Evolutionary conservation across 1,139 yeast genomes (phyloP), one percentile per base, ranked within the genome.

Genomic region (Geotrichum restrictum): DNA sequence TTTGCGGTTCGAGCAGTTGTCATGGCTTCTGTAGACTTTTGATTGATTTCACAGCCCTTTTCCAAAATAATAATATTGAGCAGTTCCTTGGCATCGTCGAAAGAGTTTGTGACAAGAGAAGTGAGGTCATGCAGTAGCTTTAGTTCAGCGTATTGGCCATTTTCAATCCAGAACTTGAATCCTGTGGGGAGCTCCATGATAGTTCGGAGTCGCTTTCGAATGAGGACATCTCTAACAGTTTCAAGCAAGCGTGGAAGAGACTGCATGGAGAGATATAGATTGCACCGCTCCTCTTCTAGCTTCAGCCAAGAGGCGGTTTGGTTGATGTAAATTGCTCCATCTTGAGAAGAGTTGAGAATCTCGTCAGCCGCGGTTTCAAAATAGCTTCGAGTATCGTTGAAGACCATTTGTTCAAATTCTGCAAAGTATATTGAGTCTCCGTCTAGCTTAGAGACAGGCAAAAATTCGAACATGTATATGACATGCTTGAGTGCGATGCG

Each of bases 381-480:
- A 64, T 78, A 88, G 0, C 69, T 67, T 53, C 76, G 78, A 0
- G 94, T 80, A 22, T 75, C 76, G 3, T 74, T 63, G 44, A 87
- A 65, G 50, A 88, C 77, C 48, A 68, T 70, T 0, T 88, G 88
- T 61, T 88, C 96, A 66, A 89, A 87, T 44, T 73, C 76, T 24
- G 75, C 75, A 41, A 76, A 73, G 64, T 85, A 88, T 59, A 82
- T 84, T 14, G 75, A 75, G 29, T 69, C 73, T 16, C 64, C 64
- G 13, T 64, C 64, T 54, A 61, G 49, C 54, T 67, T 64, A 40
- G 72, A 72, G 52, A 74, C 78, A 51, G 72, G 72, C 42, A 77
- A 69, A 22, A 78, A 78, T 61, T 87, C 94, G 65, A 89, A 77
- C 91, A 91, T 87, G 49, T 74, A 75, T 10, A 88, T 77, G 8